Evolutionary conservation across 2,329 filamentous ascomycete species (phyloP).

Genomic region (Chalara sp.): DNA sequence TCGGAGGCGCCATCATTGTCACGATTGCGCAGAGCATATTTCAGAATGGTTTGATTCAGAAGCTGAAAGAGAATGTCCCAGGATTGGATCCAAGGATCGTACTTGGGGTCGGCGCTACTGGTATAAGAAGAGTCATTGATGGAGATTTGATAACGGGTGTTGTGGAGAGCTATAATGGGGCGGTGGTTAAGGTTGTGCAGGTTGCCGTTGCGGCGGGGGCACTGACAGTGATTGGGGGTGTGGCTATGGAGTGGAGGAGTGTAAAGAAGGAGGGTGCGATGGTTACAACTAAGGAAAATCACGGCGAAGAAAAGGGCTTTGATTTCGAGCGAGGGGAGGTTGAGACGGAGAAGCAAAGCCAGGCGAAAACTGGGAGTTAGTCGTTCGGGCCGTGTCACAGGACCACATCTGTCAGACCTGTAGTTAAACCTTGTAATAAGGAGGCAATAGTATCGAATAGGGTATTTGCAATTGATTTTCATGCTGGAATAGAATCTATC

Average conservation of each 20-base stretch:
- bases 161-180: constrained; percentile 44
- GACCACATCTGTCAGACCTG: too few relatives aligned
- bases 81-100: constrained; percentile 20
- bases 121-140: constrained; percentile 38
- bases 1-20: constrained; percentile 41
- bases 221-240: constrained; percentile 40
- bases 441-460: too few relatives aligned
- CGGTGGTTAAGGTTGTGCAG: constrained; percentile 45
- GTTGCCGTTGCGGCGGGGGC: constrained; percentile 42
- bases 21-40: constrained; percentile 38
- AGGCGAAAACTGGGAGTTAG: too few relatives aligned
- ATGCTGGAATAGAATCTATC: too few relatives aligned
- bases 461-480: too few relatives aligned
- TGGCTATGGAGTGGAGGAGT: constrained; percentile 43
- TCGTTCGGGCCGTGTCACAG: too few relatives aligned
- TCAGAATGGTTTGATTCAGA: constrained; percentile 27
- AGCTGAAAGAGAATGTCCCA: constrained; percentile 7
- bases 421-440: too few relatives aligned
- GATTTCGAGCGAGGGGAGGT: too few relatives aligned
- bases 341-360: too few relatives aligned
- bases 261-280: constrained; percentile 7
- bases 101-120: constrained; percentile 31
- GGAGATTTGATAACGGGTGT: constrained; percentile 36
- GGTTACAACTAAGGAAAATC: too few relatives aligned
- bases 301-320: too few relatives aligned